Evolutionary conservation across 129 eudicot species (phyloP), one percentile per base, ranked within the genome.

Genomic region (Chrysanthemum lavandulifolium): DNA sequence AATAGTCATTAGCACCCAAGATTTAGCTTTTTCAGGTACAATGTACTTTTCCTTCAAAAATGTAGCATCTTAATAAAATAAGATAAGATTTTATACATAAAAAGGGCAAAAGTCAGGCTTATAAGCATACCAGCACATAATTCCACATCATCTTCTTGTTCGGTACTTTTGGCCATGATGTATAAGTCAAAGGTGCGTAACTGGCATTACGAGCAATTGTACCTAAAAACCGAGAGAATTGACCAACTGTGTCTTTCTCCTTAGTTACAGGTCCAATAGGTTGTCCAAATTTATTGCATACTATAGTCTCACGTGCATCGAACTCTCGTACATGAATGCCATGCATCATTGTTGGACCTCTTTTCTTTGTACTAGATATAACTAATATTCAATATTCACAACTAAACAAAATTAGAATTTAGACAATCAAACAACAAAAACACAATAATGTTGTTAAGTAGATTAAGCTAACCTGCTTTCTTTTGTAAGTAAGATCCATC

Each of bases 331-430:
- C 40, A 3, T 67, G 71, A 13, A 67, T 6, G 10, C 10, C 71
- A 67, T 67, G 71, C 71, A 67, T 18, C 57, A 67, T 67, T 67
- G 71, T 66, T 15, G 55, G 71, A 29, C 71, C 71, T 66, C 71
- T 66, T 47, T 16, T 66, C 49, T 31, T 66, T 10, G 71, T 64
- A 65, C 3, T 10, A n/a, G 21, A 25, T 3, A 40, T 54, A 54
- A 1, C 60, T 54, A 65, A 59, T 59, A 59, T 29, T 36, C 8
- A 36, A 36, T 36, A 36, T 36, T 36, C 43, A 36, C 43, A 36
- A 36, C 5, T 36, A 36, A 0, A 36, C 36, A 40, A 27, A 2
- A 15, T n/a, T 36, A 2, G 2, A 29, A 65, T 6, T 29, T 33
- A 1, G 8, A 31, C 11, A 64, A 6, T 8, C 1, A 64, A n/a